These are phyloP conservation scores for Lolium multiflorum DNA, from an alignment of 176 grass and related monocot genomes.

Conservation along the genomic window DNA sequence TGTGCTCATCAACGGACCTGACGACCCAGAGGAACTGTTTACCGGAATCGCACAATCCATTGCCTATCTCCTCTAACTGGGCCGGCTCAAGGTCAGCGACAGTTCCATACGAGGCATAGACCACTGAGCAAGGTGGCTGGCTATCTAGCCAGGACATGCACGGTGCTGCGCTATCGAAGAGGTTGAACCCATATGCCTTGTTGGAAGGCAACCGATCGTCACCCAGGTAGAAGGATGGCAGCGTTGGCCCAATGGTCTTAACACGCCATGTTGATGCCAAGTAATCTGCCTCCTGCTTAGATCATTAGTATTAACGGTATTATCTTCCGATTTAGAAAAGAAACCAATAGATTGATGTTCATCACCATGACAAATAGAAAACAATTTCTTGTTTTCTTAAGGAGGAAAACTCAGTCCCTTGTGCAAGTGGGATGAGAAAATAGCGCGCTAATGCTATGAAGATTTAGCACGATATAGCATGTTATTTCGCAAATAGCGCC, in stretches of 20 bases:
- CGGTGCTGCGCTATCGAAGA: not conserved
- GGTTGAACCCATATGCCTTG: conserved; percentile 11
- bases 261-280: conserved; percentile 16
- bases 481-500: no score
- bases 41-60: not conserved
- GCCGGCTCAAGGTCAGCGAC: not conserved
- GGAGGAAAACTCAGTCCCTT: no score
- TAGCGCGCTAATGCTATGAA: no score
- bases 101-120: not conserved
- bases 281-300: conserved; percentile 45
- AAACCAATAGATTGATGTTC: no score
- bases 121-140: not conserved
- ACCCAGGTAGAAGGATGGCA: conserved; percentile 23
- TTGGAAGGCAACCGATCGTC: conserved; percentile 22
- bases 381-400: no score
- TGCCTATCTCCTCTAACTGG: not conserved
- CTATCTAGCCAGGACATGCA: conserved; percentile 9
- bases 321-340: no score
- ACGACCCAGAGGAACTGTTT: not conserved
- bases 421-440: no score
- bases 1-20: not conserved
- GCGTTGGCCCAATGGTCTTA: conserved; percentile 25
- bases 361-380: no score
- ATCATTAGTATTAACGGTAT: not conserved
- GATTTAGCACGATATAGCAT: no score